A percentile compares a stretch with the other conserved stretches of the same genome.
Evolutionary conservation across 2,329 filamentous ascomycete genomes (phyloP).

Genomic region (Sporothrix variecibatus): DNA sequence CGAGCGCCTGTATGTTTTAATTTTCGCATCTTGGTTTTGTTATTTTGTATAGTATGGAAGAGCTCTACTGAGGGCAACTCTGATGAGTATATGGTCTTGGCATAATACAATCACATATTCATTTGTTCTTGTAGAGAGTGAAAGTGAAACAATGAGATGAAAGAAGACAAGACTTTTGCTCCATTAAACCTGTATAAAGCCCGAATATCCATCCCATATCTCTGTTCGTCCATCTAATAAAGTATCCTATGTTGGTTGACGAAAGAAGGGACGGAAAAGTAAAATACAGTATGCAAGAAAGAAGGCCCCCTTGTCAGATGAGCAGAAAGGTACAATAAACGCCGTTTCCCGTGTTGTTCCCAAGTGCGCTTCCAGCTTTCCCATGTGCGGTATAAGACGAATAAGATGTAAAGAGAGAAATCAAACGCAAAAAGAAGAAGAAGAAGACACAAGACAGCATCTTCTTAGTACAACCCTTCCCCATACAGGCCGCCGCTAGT

Average conservation of each 20-base stretch:
- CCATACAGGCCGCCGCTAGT: slow-evolving; percentile 28
- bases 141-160: not conserved
- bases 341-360: not conserved
- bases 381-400: not conserved
- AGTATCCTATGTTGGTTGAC: slow-evolving; percentile 6
- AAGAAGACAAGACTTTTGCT: not conserved
- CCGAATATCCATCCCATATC: not conserved
- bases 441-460: not conserved
- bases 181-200: not conserved
- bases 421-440: not conserved
- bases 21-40: not conserved
- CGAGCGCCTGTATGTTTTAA: slow-evolving; percentile 2
- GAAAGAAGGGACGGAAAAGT: not conserved
- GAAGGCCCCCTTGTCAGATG: not conserved
- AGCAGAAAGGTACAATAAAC: not conserved
- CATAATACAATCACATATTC: not conserved
- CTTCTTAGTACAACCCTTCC: not conserved
- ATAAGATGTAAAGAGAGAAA: too few relatives aligned
- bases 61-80: not conserved
- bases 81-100: not conserved
- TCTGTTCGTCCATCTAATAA: not conserved
- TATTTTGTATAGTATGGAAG: not conserved
- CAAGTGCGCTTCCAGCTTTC: not conserved
- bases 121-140: not conserved
- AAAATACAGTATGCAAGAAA: not conserved